Conservation (phyloP, 192 early-diverging fungal species). For the Podila clonocystis region DNA sequence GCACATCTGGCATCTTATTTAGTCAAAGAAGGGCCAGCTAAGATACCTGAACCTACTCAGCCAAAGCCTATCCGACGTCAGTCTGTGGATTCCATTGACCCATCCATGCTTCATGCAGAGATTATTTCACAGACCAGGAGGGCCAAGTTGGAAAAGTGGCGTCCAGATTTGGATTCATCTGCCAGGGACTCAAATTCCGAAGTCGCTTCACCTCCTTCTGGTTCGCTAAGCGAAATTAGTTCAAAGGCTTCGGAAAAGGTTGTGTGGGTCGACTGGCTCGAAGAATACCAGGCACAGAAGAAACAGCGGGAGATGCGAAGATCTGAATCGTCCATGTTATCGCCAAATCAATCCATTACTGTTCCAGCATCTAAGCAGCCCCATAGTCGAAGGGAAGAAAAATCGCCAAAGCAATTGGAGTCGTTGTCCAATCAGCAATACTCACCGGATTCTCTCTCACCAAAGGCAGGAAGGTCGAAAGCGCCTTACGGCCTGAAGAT, state of each 20-base stretch:
- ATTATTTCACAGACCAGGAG: conserved; percentile 47
- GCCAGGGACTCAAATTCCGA: conserved; percentile 2
- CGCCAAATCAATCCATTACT: conserved; percentile 26
- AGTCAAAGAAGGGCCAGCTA: conserved; percentile 43
- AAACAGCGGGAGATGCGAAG: conserved; percentile 19
- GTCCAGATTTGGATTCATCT: conserved; percentile 27
- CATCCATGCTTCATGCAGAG: conserved; percentile 48
- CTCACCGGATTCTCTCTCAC: conserved; percentile 11
- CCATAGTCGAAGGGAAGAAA: conserved; percentile 1
- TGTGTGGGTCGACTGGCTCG: conserved; percentile 49
- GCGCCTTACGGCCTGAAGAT: conserved; percentile 31
- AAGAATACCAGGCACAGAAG: conserved; percentile 41
- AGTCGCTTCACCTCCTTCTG: not conserved
- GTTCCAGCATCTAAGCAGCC: conserved; percentile 16
- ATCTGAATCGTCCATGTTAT: conserved; percentile 18
- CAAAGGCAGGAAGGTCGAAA: conserved; percentile 16
- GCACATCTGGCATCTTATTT: not conserved
- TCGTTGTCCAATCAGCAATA: not conserved
- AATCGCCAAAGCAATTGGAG: not conserved
- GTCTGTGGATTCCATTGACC: conserved; percentile 48
- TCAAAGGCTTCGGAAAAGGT: conserved; percentile 17
- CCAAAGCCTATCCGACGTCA: conserved; percentile 38
- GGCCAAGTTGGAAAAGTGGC: conserved; percentile 50
- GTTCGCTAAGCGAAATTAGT: not conserved
- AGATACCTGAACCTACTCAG: conserved; percentile 38